These are phyloP conservation scores for Sclerotinia subarctica DNA, from an alignment of 2,329 filamentous ascomycete genomes.

Conservation along the genomic window DNA sequence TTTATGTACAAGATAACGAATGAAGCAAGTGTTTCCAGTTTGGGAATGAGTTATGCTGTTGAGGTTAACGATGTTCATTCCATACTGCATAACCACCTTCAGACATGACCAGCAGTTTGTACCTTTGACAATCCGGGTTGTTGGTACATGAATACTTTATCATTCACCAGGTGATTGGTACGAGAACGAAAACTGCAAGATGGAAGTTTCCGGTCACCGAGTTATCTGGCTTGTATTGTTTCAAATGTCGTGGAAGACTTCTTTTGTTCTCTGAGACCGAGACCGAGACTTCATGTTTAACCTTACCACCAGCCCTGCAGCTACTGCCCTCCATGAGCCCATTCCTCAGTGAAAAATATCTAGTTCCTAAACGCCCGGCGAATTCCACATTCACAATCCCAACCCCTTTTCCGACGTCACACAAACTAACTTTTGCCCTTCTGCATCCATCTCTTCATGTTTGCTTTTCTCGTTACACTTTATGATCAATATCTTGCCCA, in stretches of 20 bases:
- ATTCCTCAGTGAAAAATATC: neutral
- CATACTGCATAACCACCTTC: neutral
- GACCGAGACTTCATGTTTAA: neutral
- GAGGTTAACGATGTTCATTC: neutral
- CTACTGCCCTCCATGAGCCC: neutral
- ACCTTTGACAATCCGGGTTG: constrained; percentile 14
- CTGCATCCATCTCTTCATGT: constrained; percentile 6
- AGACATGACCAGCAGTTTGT: constrained; percentile 14
- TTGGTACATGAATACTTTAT: constrained; percentile 19
- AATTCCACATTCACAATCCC: neutral
- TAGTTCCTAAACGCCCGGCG: neutral
- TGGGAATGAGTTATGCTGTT: neutral
- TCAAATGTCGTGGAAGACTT: constrained; percentile 18
- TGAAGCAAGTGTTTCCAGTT: neutral
- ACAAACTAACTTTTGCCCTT: neutral
- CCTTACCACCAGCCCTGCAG: constrained; percentile 1
- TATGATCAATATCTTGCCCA: constrained; percentile 11
- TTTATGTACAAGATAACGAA: neutral
- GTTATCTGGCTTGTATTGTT: constrained; percentile 6
- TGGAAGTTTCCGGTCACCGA: neutral
- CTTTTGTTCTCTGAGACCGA: neutral
- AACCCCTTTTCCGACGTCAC: neutral
- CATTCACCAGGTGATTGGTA: constrained; percentile 17
- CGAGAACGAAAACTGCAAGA: constrained; percentile 21
- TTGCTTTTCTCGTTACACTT: constrained; percentile 14